Base-by-base conservation (phyloP, 371 early-diverging fungal genomes). In the Apophysomyces ossiformis region DNA sequence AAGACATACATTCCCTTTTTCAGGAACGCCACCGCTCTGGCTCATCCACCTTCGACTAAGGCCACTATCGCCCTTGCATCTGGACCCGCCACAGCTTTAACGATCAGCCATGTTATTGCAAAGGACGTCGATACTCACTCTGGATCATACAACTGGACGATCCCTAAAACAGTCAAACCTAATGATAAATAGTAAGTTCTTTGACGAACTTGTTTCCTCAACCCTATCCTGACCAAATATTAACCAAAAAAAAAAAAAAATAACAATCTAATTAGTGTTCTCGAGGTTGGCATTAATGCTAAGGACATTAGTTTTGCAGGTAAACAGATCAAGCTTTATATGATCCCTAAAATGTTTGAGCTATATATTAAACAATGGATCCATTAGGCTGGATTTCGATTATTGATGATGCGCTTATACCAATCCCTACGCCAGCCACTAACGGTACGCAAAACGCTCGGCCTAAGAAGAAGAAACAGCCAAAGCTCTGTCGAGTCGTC, bases 291-390 rank as follows among this genome's bases (percentile, higher is more conserved):
- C 43, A 74, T 77, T 16, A 71, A 65, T 63, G 66, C 72, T 46
- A 65, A 70, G 37, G 82, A 81, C 65, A 64, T 81, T 64, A 73
- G 77, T 32, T 81, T 81, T 73, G 79, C 77, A 45, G 82, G 82
- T 75, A 70, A 60, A 58, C 37, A 8, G 13, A 58, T 36, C 11
- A 35, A 41, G 11, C 41, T 41, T 41, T 1, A 41, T 2, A 26
- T 26, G 2, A 26, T 26, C 2, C 32, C 32, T 26, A 26, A 26
- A 26, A 1, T n/a, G 32, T 26, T 26, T 26, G 32, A 26, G 32
- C 32, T 26, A 2, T 26, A 26, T 2, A 26, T 3, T 26, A 26
- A 26, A 26, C 32, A 26, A 26, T 26, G 32, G 32, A 26, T 0
- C 32, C 32, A 26, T 26, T 26, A 41, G 41, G 41, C 41, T 41